Percentiles rank a stretch among this genome's conserved stretches.
These are phyloP conservation scores for Conringia planisiliqua DNA, from an alignment of 345 rosid genomes.

Conservation along the genomic window DNA sequence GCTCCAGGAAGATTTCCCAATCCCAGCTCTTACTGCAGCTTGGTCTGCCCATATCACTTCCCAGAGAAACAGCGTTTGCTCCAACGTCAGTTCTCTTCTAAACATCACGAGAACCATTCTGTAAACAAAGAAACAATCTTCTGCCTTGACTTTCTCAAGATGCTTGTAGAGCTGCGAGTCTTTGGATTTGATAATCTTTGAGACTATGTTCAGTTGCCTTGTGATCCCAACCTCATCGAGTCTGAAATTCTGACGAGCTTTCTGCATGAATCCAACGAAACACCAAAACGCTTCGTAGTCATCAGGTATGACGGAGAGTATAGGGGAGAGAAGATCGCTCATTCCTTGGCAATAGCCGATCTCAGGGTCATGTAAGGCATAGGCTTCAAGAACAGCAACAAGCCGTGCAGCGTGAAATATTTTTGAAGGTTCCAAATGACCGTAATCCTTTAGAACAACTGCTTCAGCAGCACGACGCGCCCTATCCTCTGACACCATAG, in stretches of 20 bases:
- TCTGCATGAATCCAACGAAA: slow-evolving; percentile 90
- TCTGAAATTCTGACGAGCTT: slow-evolving; percentile 93
- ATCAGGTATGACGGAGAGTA: slow-evolving; percentile 65
- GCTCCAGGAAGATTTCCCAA: slow-evolving; percentile 87
- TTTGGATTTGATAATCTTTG: slow-evolving; percentile 80
- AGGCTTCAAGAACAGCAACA: slow-evolving; percentile 94
- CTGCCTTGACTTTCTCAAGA: slow-evolving; percentile 85
- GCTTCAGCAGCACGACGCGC: slow-evolving; percentile 71
- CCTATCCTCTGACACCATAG: slow-evolving; percentile 51
- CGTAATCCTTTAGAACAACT: slow-evolving; percentile 74
- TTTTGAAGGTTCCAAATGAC: slow-evolving; percentile 67
- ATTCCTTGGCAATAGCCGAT: slow-evolving; percentile 99
- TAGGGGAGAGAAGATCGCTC: slow-evolving; percentile 96
- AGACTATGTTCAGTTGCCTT: slow-evolving; percentile 76
- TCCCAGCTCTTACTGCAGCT: slow-evolving; percentile 84
- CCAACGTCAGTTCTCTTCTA: slow-evolving; percentile 80
- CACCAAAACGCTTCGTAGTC: slow-evolving; percentile 98
- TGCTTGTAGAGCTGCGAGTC: slow-evolving; percentile 89
- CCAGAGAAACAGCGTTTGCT: slow-evolving; percentile 87
- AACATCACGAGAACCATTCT: slow-evolving; percentile 96
- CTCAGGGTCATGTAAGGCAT: slow-evolving; percentile 81
- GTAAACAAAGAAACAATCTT: slow-evolving; percentile 95
- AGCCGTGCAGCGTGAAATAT: slow-evolving; percentile 92
- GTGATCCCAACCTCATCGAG: slow-evolving; percentile 90
- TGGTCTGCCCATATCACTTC: slow-evolving; percentile 99